Evolutionary conservation across 2,329 filamentous ascomycete genomes (phyloP).

Genomic region (Boeremia lycopersici): DNA sequence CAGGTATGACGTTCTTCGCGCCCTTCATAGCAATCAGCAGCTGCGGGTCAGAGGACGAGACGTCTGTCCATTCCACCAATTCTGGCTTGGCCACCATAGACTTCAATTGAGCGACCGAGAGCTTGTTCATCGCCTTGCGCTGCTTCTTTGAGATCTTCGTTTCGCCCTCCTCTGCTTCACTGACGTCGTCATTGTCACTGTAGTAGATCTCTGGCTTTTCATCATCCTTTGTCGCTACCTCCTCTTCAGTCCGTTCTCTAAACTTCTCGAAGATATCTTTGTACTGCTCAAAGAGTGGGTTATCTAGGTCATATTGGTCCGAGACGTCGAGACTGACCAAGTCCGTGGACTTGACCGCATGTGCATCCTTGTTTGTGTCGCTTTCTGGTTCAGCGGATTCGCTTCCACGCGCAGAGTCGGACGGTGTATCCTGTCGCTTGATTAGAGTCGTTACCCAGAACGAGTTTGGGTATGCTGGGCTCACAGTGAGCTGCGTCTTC

Average conservation of each 20-base stretch:
- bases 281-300: conserved; percentile 84
- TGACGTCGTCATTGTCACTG: conserved; percentile 82
- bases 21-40: conserved; percentile 94
- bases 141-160: conserved; percentile 91
- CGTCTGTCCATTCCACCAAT: conserved; percentile 96
- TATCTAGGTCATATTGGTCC: conserved; percentile 64
- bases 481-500: conserved; percentile 80
- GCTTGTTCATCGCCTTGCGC: conserved; percentile 85
- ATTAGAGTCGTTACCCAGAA: conserved; percentile 23
- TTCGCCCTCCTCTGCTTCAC: conserved; percentile 74
- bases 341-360: conserved; percentile 55
- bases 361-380: conserved; percentile 43
- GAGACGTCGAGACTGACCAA: conserved; percentile 42
- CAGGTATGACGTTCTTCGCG: conserved; percentile 92
- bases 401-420: conserved; percentile 44
- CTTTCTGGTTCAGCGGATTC: conserved; percentile 46
- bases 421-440: conserved; percentile 41
- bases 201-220: conserved; percentile 87
- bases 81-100: conserved; percentile 89
- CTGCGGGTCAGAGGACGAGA: conserved; percentile 85
- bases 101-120: conserved; percentile 95
- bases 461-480: conserved; percentile 7
- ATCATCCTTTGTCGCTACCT: conserved; percentile 55
- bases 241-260: conserved; percentile 60
- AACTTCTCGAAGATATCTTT: conserved; percentile 84